phyloP scores from a whole-genome alignment of 2,329 filamentous ascomycete species.

The Fusarium nygamai region DNA sequence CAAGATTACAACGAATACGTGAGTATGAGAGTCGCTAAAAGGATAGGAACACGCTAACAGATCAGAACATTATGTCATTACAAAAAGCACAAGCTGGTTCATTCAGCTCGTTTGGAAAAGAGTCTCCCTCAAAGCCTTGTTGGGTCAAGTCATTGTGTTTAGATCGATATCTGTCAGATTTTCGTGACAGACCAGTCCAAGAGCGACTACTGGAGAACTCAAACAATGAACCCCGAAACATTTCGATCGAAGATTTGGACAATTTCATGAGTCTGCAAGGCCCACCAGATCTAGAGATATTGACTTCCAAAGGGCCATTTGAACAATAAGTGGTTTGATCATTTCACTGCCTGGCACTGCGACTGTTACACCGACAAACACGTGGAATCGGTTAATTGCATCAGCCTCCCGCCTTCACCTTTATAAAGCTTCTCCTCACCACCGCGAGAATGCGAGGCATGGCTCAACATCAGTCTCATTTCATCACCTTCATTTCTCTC shows the following conservation, averaged over 20 bases:
- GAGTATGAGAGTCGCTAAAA: neutral
- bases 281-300: fast-evolving
- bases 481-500: neutral
- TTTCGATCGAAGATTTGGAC: neutral
- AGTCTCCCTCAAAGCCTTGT: neutral
- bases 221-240: neutral
- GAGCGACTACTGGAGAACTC: neutral
- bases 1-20: neutral
- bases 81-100: neutral
- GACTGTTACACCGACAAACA: neutral
- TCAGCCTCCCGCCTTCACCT: neutral
- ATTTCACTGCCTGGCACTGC: neutral
- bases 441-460: neutral
- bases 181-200: neutral
- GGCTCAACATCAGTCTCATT: neutral
- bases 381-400: neutral
- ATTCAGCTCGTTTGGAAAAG: neutral
- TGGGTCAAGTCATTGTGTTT: neutral
- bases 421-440: neutral
- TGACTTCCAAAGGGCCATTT: neutral
- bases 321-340: neutral
- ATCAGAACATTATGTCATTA: neutral
- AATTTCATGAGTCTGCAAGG: fast-evolving
- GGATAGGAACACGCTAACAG: fast-evolving
- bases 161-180: neutral